Conservation (phyloP, 108 stramenopile species). For the Schizochytrium sp. region DNA sequence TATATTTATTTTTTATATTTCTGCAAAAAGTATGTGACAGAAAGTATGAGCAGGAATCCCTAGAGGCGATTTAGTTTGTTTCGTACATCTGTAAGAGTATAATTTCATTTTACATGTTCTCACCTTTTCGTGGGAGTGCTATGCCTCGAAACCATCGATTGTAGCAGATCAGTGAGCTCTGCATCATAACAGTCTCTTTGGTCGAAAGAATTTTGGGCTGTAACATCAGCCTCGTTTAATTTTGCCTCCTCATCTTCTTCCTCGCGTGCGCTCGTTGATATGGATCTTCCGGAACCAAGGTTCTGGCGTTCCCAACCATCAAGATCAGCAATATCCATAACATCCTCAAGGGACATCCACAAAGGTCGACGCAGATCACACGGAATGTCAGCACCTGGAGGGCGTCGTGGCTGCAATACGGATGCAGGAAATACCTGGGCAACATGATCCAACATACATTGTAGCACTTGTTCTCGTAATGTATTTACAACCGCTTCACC, state of each 20-base stretch:
- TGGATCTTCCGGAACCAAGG: neutral
- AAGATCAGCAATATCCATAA: neutral
- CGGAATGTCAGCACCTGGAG: slow-evolving; percentile 31
- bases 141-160: neutral
- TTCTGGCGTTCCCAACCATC: slow-evolving; percentile 38
- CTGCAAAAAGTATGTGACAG: no score
- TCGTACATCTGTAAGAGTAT: no score
- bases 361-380: neutral
- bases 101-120: neutral
- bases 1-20: no score
- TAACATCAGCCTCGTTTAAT: neutral
- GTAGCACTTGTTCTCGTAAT: neutral
- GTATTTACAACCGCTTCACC: slow-evolving; percentile 4
- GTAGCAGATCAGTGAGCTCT: neutral
- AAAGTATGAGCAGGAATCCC: no score
- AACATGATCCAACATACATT: slow-evolving; percentile 19
- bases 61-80: no score
- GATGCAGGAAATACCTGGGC: slow-evolving; percentile 27
- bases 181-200: slow-evolving; percentile 3
- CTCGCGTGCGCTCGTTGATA: slow-evolving; percentile 28
- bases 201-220: neutral
- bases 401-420: slow-evolving; percentile 2
- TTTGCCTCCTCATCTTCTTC: slow-evolving; percentile 26
- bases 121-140: neutral
- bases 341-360: neutral